phyloP scores from a whole-genome alignment of 345 rosid genomes.

The Hibiscus syriacus region DNA sequence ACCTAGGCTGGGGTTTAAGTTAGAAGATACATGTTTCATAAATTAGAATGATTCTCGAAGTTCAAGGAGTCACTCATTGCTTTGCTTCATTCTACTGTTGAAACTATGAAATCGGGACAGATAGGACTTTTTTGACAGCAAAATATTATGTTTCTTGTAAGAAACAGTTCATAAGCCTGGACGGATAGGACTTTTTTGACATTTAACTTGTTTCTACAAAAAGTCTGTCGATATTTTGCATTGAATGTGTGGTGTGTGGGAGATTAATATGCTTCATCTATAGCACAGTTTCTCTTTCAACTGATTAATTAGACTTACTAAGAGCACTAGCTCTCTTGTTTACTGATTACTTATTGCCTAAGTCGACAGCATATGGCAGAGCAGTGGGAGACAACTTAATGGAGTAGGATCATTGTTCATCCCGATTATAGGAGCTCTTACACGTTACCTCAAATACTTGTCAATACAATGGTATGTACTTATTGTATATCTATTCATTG shows the following conservation, averaged over 20 bases:
- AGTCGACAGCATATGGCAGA: constrained; percentile 43
- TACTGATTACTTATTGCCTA: constrained; percentile 7
- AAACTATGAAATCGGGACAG: neutral
- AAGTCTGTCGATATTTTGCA: neutral
- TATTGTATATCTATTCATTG: neutral
- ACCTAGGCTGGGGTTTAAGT: neutral
- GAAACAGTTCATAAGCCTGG: neutral
- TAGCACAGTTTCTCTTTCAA: neutral
- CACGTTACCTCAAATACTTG: constrained; percentile 28
- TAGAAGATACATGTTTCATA: neutral
- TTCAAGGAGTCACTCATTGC: neutral
- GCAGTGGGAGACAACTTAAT: neutral
- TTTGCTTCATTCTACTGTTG: neutral
- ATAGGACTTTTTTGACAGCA: too few relatives aligned
- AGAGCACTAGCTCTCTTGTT: neutral
- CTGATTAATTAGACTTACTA: neutral
- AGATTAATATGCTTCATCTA: too few relatives aligned
- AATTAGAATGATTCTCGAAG: neutral
- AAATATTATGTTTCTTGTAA: neutral
- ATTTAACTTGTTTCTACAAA: too few relatives aligned
- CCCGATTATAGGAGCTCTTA: constrained; percentile 33
- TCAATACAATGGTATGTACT: constrained; percentile 18
- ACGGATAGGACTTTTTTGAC: too few relatives aligned
- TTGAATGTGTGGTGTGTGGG: neutral
- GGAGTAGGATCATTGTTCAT: constrained; percentile 24